Conservation (phyloP, 1,284 basidiomycete genomes). For the Apiotrichum mycotoxinovorans region DNA sequence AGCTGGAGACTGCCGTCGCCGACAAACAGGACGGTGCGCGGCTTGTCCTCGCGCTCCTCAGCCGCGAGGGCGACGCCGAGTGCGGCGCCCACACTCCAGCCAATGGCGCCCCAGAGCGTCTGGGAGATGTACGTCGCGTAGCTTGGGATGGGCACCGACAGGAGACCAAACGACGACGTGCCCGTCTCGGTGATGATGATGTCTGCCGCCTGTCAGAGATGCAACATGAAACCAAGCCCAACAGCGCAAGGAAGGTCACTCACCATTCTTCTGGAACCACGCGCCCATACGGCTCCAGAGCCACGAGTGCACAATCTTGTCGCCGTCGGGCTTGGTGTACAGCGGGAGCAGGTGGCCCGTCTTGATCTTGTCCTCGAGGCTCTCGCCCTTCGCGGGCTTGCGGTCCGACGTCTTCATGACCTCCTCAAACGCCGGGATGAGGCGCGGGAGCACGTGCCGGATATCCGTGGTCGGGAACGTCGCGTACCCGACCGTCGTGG, state of each 20-base stretch:
- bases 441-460: conserved; percentile 50
- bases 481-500: conserved; percentile 61
- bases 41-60: conserved; percentile 58
- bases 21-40: conserved; percentile 75
- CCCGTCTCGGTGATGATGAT: conserved; percentile 80
- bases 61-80: conserved; percentile 60
- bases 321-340: conserved; percentile 24
- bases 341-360: conserved; percentile 22
- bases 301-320: conserved; percentile 65
- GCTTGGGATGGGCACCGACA: conserved; percentile 71
- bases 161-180: conserved; percentile 63
- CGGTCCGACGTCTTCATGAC: conserved; percentile 27
- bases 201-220: conserved; percentile 44
- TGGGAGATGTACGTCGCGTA: conserved; percentile 66
- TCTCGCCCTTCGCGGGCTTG: conserved; percentile 18
- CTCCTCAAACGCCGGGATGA: conserved; percentile 43
- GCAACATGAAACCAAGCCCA: no score
- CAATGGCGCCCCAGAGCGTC: conserved; percentile 50
- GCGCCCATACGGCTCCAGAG: conserved; percentile 79
- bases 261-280: conserved; percentile 68
- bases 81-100: conserved; percentile 57
- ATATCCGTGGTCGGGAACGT: conserved; percentile 53
- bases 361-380: conserved; percentile 34
- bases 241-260: no score
- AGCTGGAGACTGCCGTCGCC: conserved; percentile 60